phyloP scores from a whole-genome alignment of 2,329 filamentous ascomycete species.

The Diaporthe sp. region DNA sequence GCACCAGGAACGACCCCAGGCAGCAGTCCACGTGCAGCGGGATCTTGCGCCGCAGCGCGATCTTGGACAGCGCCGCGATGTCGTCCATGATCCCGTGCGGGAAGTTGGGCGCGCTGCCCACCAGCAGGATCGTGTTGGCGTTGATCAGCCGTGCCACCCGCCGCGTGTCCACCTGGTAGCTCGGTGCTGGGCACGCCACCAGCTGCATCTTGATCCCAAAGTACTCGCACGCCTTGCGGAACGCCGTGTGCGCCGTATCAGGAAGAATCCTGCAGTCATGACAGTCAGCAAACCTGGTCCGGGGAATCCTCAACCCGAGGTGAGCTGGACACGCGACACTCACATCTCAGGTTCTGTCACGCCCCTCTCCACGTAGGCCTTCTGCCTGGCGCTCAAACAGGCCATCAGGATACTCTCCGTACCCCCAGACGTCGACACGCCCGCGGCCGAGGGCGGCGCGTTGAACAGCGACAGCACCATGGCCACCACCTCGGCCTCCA shows the following conservation, averaged over 20 bases:
- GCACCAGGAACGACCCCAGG: constrained; percentile 93
- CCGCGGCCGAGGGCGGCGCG: constrained; percentile 85
- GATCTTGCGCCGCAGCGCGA: constrained; percentile 83
- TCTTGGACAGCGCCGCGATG: constrained; percentile 85
- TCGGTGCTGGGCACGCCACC: constrained; percentile 87
- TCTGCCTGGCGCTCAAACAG: constrained; percentile 89
- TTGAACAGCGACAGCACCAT: constrained; percentile 96
- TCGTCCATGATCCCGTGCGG: constrained; percentile 98
- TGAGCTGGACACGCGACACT: constrained; percentile 48
- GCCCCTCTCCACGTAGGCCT: constrained; percentile 86
- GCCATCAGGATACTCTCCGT: constrained; percentile 99
- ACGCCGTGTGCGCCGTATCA: constrained; percentile 94
- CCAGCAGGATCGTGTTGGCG: constrained; percentile 91
- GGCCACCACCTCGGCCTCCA: constrained; percentile 97
- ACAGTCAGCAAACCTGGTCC: constrained; percentile 39
- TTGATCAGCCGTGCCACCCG: constrained; percentile 90
- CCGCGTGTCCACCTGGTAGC: constrained; percentile 85
- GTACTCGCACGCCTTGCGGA: constrained; percentile 94
- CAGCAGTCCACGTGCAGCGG: constrained; percentile 98
- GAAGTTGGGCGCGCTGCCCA: constrained; percentile 97
- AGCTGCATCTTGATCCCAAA: constrained; percentile 97
- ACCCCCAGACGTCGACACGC: constrained; percentile 91
- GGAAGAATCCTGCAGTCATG: constrained; percentile 82
- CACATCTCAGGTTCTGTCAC: constrained; percentile 96
- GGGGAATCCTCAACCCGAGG: not conserved